These are phyloP conservation scores for Kwoniella sp. DNA, from an alignment of 768 basidiomycete species.

Conservation along the genomic window DNA sequence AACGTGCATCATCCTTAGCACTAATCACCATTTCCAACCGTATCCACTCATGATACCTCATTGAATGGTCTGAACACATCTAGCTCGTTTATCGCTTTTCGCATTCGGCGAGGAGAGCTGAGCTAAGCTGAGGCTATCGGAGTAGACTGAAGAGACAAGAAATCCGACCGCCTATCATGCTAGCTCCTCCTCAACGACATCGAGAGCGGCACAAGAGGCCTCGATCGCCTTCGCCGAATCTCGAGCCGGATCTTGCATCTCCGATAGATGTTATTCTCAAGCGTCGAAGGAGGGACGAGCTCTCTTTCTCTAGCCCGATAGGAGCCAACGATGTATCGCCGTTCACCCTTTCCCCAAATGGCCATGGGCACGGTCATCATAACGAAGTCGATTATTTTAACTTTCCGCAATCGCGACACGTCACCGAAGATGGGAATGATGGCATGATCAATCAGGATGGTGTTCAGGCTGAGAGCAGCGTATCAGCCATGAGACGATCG, in stretches of 20 bases:
- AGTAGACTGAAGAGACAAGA: neutral
- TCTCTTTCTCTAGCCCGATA: constrained; percentile 9
- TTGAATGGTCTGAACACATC: no score
- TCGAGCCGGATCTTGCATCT: constrained; percentile 32
- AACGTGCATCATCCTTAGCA: no score
- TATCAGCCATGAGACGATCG: constrained; percentile 20
- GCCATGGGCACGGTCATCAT: neutral
- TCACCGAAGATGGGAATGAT: neutral
- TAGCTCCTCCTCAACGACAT: constrained; percentile 21
- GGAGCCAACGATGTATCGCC: constrained; percentile 4
- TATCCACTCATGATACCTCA: no score
- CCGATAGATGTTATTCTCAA: constrained; percentile 44
- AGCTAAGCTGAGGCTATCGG: neutral
- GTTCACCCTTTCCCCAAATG: neutral
- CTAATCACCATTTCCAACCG: no score
- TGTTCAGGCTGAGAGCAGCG: constrained; percentile 15
- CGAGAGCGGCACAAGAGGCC: constrained; percentile 23
- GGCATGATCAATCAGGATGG: neutral
- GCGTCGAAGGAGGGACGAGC: constrained; percentile 31
- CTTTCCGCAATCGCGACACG: neutral
- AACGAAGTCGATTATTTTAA: neutral
- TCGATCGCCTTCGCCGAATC: constrained; percentile 29
- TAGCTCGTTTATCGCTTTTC: neutral
- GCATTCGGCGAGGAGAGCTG: neutral
- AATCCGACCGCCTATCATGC: neutral